These are phyloP conservation scores for Cucumis hystrix DNA, from an alignment of 306 rosid genomes.

Conservation along the genomic window DNA sequence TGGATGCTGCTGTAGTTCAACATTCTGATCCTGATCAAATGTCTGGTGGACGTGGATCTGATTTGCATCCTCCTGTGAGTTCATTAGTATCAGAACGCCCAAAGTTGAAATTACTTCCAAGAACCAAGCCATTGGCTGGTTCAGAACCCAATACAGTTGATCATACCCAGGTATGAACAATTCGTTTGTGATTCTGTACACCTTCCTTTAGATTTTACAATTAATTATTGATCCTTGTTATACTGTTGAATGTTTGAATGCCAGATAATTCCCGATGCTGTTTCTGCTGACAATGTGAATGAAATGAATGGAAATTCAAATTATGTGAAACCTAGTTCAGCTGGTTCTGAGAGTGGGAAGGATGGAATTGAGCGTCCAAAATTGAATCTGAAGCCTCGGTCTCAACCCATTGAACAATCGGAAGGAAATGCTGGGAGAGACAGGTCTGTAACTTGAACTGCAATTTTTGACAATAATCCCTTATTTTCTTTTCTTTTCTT, in stretches of 20 bases:
- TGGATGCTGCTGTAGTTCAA: conserved; percentile 26
- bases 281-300: conserved; percentile 30
- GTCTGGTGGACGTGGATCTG: conserved; percentile 33
- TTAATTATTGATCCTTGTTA: not conserved
- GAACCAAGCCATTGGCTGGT: conserved; percentile 44
- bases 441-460: conserved; percentile 37
- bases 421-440: conserved; percentile 51
- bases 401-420: conserved; percentile 42
- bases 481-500: not conserved
- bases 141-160: conserved; percentile 35
- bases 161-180: conserved; percentile 42
- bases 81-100: conserved; percentile 56
- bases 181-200: not conserved
- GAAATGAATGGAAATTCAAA: conserved; percentile 35
- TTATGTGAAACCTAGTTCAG: conserved; percentile 37
- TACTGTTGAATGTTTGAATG: conserved; percentile 26
- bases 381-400: conserved; percentile 80
- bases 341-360: conserved; percentile 46
- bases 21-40: conserved; percentile 27
- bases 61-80: conserved; percentile 27
- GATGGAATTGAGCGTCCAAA: conserved; percentile 64
- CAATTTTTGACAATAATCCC: not conserved
- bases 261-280: conserved; percentile 26
- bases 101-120: conserved; percentile 66
- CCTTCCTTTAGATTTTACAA: not conserved